Evolutionary conservation across 768 basidiomycete genomes (phyloP), one percentile per base, ranked within the genome.

Genomic region (Vishniacozyma victoriae): DNA sequence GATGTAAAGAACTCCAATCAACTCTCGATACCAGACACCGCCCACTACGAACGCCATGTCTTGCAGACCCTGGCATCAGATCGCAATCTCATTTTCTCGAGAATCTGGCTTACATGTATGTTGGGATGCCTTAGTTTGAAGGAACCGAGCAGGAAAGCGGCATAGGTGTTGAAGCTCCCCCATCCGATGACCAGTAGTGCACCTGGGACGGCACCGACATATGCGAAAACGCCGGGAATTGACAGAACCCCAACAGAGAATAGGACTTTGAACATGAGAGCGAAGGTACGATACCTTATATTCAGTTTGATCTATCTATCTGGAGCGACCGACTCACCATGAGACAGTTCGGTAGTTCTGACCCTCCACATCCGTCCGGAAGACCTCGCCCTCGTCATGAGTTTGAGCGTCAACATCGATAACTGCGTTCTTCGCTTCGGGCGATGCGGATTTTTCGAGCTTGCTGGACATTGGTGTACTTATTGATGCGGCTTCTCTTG

Each of bases 341-440:
- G 48, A 49, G 9, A 49, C 48, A n/a, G 48, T 49, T 29, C 48
- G 19, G 41, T 49, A 49, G 41, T 49, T 49, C n/a, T 42, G 24
- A 6, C 48, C 48, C 2, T 35, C 19, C 27, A 43, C 48, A 37
- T 49, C 31, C 5, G 48, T 19, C 25, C 41, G 41, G 48, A 49
- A 49, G 15, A 49, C 48, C 25, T 49, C 48, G 19, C 41, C 6
- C 18, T 41, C 27, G 27, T 48, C 46, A 26, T 48, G n/a, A n/a
- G n/a, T 29, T 23, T 48, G 38, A 7, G 40, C 38, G 19, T 16
- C 19, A 20, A 12, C 14, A 20, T 48, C 46, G 12, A 48, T 40
- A 9, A 40, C 37, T 9, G 41, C n/a, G n/a, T n/a, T n/a, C n/a
- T n/a, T n/a, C n/a, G n/a, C n/a, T n/a, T n/a, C n/a, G n/a, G n/a